These are phyloP conservation scores for Medicago truncatula DNA, from an alignment of 306 rosid genomes.

Conservation along the genomic window MtrunA17r5.0-ANR NC_053049.1:30648001-30648500, in stretches of 20 bases:
- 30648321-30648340: constrained; percentile 91
- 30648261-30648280: constrained; percentile 84
- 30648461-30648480: constrained; percentile 49
- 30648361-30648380: constrained; percentile 92
- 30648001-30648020: constrained; percentile 69
- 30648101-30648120: constrained; percentile 82
- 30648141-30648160: constrained; percentile 71
- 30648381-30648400: constrained; percentile 65
- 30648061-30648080: constrained; percentile 89
- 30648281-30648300: constrained; percentile 92
- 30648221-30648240: constrained; percentile 93
- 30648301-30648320: constrained; percentile 95
- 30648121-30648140: constrained; percentile 78
- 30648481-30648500: constrained; percentile 41
- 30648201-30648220: constrained; percentile 75
- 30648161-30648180: constrained; percentile 97
- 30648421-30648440: constrained; percentile 52
- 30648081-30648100: constrained; percentile 80
- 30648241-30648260: constrained; percentile 96
- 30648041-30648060: constrained; percentile 72
- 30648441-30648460: constrained; percentile 41
- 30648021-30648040: constrained; percentile 72
- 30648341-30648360: constrained; percentile 78
- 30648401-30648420: constrained; percentile 67
- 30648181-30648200: constrained; percentile 77